phyloP scores from a whole-genome alignment of 2,329 filamentous ascomycete genomes.

The Westerdykella sp. region DNA sequence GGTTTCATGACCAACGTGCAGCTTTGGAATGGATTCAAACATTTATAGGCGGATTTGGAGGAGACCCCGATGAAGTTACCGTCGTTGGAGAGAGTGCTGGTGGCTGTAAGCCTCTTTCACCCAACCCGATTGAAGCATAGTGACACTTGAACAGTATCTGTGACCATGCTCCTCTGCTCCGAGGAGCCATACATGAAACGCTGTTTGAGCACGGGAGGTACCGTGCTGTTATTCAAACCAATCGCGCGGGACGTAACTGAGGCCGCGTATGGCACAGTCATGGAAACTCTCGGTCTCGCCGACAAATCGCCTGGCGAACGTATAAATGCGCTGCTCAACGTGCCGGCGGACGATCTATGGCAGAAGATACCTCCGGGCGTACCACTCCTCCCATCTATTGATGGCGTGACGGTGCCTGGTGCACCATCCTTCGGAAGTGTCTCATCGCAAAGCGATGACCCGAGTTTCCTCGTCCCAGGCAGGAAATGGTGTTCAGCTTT shows the following conservation, averaged over 20 bases:
- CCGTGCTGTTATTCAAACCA: slow-evolving; percentile 38
- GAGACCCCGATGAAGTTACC: slow-evolving; percentile 34
- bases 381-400: slow-evolving; percentile 36
- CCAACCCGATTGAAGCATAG: neutral
- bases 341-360: slow-evolving; percentile 40
- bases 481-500: slow-evolving; percentile 44
- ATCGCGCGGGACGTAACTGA: slow-evolving; percentile 38
- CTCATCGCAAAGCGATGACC: slow-evolving; percentile 19
- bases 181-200: slow-evolving; percentile 30
- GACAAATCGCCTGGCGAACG: slow-evolving; percentile 36
- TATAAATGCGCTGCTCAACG: slow-evolving; percentile 37
- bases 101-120: slow-evolving; percentile 30
- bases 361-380: slow-evolving; percentile 35
- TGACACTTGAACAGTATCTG: slow-evolving; percentile 14
- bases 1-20: slow-evolving; percentile 30
- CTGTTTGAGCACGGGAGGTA: slow-evolving; percentile 40
- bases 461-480: slow-evolving; percentile 30
- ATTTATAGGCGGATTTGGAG: slow-evolving; percentile 36
- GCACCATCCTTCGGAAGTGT: slow-evolving; percentile 21
- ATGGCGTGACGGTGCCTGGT: slow-evolving; percentile 39
- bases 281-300: slow-evolving; percentile 38
- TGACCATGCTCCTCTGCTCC: slow-evolving; percentile 22
- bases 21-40: slow-evolving; percentile 36
- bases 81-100: slow-evolving; percentile 46
- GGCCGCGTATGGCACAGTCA: slow-evolving; percentile 37